Conservation (phyloP, 495 filamentous ascomycete genomes). For the Xylaria castorea region DNA sequence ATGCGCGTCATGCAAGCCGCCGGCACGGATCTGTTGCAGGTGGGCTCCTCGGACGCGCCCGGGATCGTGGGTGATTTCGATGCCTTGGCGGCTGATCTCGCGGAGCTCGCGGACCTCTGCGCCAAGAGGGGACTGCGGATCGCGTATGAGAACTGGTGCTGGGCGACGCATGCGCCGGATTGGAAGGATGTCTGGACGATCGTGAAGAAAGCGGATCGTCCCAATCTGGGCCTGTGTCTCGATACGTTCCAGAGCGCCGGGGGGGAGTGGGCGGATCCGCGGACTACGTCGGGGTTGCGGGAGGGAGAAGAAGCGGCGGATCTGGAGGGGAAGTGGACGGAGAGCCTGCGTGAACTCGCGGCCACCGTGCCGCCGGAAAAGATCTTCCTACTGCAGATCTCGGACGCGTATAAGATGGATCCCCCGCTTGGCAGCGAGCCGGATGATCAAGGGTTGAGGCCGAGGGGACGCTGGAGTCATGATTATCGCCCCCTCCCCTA, state of each 20-base stretch:
- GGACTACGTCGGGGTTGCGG: conserved; percentile 61
- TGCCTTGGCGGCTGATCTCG: conserved; percentile 65
- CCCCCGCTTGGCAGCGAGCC: conserved; percentile 56
- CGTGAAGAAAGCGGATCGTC: conserved; percentile 62
- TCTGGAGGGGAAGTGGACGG: conserved; percentile 57
- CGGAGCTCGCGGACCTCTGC: conserved; percentile 68
- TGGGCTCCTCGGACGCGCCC: conserved; percentile 71
- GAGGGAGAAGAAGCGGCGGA: conserved; percentile 26
- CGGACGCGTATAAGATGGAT: conserved; percentile 73
- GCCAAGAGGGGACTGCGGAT: conserved; percentile 62
- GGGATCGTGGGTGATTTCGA: conserved; percentile 54
- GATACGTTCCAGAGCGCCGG: conserved; percentile 85
- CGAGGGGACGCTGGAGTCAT: conserved; percentile 74
- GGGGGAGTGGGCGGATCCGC: conserved; percentile 79
- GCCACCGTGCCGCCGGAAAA: conserved; percentile 68
- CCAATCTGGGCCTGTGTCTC: conserved; percentile 77
- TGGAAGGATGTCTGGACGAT: conserved; percentile 76
- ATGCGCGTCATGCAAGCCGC: conserved; percentile 73
- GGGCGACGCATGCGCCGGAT: conserved; percentile 72
- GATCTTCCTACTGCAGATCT: conserved; percentile 79
- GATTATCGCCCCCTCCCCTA: conserved; percentile 73
- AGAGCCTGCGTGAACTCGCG: conserved; percentile 61
- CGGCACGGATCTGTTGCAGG: conserved; percentile 78
- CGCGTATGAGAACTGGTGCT: conserved; percentile 88
- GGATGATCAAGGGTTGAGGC: conserved; percentile 55